These are phyloP conservation scores for Terana coerulea DNA, from an alignment of 768 basidiomycete genomes.

Conservation along the genomic window DNA sequence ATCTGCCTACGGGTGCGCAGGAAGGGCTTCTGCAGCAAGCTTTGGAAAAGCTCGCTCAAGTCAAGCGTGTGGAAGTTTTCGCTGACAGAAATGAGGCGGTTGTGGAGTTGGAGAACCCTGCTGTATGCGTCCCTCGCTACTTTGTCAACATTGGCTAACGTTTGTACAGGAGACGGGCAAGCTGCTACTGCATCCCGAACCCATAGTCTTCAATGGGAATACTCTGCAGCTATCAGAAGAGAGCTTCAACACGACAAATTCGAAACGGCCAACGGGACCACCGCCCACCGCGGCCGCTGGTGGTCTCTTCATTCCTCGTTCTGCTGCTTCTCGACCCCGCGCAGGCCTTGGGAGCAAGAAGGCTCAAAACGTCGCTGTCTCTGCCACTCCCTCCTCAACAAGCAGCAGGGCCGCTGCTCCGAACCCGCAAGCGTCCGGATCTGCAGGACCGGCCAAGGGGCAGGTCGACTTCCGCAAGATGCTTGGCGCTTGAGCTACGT, in stretches of 20 bases:
- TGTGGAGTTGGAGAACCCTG: constrained; percentile 61
- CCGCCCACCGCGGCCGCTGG: constrained; percentile 32
- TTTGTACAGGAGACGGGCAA: constrained; percentile 73
- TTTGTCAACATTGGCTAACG: neutral
- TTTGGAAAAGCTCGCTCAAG: constrained; percentile 70
- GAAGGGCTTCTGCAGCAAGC: constrained; percentile 91
- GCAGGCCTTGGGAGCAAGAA: constrained; percentile 67
- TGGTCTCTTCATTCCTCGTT: constrained; percentile 65
- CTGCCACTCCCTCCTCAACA: constrained; percentile 19
- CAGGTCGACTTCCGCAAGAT: constrained; percentile 89
- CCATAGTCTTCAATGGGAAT: constrained; percentile 65
- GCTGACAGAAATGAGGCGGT: constrained; percentile 54
- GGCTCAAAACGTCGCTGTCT: constrained; percentile 11
- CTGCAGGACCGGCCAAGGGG: constrained; percentile 40
- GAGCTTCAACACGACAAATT: constrained; percentile 8
- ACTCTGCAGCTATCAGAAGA: constrained; percentile 60
- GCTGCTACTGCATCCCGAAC: constrained; percentile 65
- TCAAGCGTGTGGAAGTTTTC: constrained; percentile 77
- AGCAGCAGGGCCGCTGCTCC: constrained; percentile 5
- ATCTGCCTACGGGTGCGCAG: constrained; percentile 73
- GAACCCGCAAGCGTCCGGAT: too few relatives aligned
- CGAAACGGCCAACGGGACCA: constrained; percentile 21
- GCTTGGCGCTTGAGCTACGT: constrained; percentile 37
- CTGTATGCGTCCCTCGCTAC: constrained; percentile 40
- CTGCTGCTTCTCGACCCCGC: constrained; percentile 60